Evolutionary conservation across 2,329 filamentous ascomycete genomes (phyloP), one percentile per base, ranked within the genome.

Genomic region (Ophiostoma sp.): DNA sequence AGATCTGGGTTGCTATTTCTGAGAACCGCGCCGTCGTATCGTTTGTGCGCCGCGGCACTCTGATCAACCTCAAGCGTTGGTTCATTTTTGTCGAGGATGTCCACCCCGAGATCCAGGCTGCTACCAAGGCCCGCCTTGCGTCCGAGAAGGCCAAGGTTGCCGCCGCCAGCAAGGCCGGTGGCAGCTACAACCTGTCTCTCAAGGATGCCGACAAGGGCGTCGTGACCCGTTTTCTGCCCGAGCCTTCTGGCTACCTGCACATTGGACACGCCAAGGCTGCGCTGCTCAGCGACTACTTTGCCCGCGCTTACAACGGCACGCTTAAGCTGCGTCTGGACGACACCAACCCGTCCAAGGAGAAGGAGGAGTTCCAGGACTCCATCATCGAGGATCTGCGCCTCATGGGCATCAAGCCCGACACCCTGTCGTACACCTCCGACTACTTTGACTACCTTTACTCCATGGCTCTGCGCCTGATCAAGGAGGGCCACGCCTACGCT

Each of bases 271-370:
- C 93, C 75, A 98, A 98, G 82, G 78, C 77, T 3, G 77, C 77
- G 8, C 75, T 78, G 23, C 87, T 98, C 71, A 97, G 95, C 82
- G 94, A 98, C 79, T 98, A 96, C 84, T 98, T 98, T 76, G 94
- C 93, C 64, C 93, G 97, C 80, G 91, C 93, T 75, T 96, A 96
- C 84, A 89, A 94, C 72, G 95, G 95, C 76, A 96, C 90, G 76
- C 85, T 99, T 76, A 89, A 96, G 72, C 87, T 98, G 67, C 91
- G 95, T 72, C 95, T 99, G 77, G 95, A 99, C 78, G 95, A 99
- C 78, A 99, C 95, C 70, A 99, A 99, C 81, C 95, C 95, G 8
- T 89, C 91, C 72, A 98, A 98, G 80, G 95, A 99, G 84, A 97
- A 96, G 83, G 89, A 94, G 79, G 95, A 98, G 82, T 99, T 90